Base-by-base conservation (phyloP, 805 yeast species). In the Candida chauliodis region DNA sequence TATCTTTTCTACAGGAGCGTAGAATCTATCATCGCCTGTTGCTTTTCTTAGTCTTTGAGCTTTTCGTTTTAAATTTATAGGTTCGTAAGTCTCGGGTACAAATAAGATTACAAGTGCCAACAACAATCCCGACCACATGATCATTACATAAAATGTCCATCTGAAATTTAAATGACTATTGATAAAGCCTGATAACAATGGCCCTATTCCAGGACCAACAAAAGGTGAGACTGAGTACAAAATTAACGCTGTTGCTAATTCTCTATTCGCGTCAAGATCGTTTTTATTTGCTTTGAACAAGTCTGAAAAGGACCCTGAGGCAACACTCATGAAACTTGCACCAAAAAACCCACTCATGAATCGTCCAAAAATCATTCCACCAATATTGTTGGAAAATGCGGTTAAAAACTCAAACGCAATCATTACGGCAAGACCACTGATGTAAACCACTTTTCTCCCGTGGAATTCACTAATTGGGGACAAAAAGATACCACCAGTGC, bases 401-500 rank as follows among this genome's bases (percentile, higher is more conserved):
- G 61, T 58, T 13, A 58, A 41, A 21, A 56, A 44, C 40, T 56
- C 53, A 43, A 59, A 52, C 3, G 45, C 41, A 14, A 50, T 47
- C 11, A 49, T 49, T 8, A 53, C 28, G 5, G 42, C 25, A 2
- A 58, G 41, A 3, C 61, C 61, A 2, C 61, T 53, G 1, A 66
- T 42, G 27, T 83, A 58, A 4, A 77, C 57, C 7, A 71, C 63
- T 29, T 73, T 74, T 40, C 93, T 64, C 2, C 93, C 93, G 43
- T 70, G 63, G 23, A 76, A 58, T 53, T 84, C 93, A 15, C 85
- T 77, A 10, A 76, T 51, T 36, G 76, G 75, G 2, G 88, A 83
- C 40, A 83, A 47, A 36, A 59, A 55, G 19, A 57, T 48, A 1
- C 59, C 59, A 6, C 65, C 63, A 6, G 49, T 46, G 11, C 63